These are phyloP conservation scores for Boletus sensibilis DNA, from an alignment of 768 basidiomycete species.

Conservation along the genomic window DNA sequence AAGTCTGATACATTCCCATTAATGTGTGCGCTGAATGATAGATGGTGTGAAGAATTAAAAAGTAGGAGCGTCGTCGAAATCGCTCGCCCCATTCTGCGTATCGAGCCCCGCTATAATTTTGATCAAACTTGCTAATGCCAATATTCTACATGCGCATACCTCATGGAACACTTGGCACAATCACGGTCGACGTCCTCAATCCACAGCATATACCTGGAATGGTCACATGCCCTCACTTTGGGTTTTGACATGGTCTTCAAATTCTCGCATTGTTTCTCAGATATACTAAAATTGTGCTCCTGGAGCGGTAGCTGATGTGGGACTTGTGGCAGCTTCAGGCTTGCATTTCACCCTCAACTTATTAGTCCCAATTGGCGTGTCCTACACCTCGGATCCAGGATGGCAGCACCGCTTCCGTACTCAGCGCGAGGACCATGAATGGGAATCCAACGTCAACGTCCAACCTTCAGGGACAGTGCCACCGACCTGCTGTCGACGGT, in stretches of 20 bases:
- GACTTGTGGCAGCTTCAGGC: conserved; percentile 2
- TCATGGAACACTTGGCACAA: conserved; percentile 1
- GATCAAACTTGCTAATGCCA: not conserved
- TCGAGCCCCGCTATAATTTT: not conserved
- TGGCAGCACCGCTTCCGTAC: conserved; percentile 6
- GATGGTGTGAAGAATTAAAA: not conserved
- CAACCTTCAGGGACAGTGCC: conserved; percentile 6
- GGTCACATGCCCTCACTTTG: not conserved
- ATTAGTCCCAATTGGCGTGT: not conserved
- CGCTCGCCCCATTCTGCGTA: not conserved
- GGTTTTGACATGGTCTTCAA: not conserved
- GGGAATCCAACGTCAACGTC: not conserved
- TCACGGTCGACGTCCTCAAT: conserved; percentile 1
- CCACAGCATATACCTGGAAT: not conserved
- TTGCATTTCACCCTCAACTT: not conserved
- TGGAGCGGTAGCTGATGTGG: not conserved
- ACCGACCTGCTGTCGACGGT: conserved; percentile 9
- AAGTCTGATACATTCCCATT: not conserved
- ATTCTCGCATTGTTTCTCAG: not conserved
- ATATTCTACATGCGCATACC: conserved; percentile 13
- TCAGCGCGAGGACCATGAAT: conserved; percentile 4
- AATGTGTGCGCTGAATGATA: not conserved
- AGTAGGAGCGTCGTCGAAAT: not conserved
- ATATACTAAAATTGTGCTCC: not conserved
- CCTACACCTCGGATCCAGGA: conserved; percentile 17